These are phyloP conservation scores for Xylariaceae sp. DNA, from an alignment of 2,329 filamentous ascomycete genomes.

Conservation along the genomic window DNA sequence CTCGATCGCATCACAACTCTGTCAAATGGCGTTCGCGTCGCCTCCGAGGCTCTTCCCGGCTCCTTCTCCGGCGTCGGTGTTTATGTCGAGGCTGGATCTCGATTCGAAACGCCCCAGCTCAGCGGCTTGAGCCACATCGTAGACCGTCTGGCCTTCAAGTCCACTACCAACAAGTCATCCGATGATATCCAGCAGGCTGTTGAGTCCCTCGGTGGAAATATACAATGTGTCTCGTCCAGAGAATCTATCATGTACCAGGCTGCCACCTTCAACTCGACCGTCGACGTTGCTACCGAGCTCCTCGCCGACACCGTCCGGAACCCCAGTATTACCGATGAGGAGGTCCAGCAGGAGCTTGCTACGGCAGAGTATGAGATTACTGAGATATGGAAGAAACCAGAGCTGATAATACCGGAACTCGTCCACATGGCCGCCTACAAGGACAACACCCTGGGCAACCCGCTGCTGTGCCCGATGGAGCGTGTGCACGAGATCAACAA, in stretches of 20 bases:
- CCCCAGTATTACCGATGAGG: slow-evolving; percentile 78
- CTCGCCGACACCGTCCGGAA: slow-evolving; percentile 92
- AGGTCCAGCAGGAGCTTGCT: slow-evolving; percentile 81
- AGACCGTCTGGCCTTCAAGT: slow-evolving; percentile 93
- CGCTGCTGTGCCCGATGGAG: slow-evolving; percentile 85
- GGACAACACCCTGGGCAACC: slow-evolving; percentile 94
- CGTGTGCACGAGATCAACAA: slow-evolving; percentile 72
- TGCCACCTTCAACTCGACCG: slow-evolving; percentile 92
- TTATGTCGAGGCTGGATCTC: slow-evolving; percentile 91
- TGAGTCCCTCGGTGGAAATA: slow-evolving; percentile 88
- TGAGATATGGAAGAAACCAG: slow-evolving; percentile 97
- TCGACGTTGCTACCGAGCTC: slow-evolving; percentile 76
- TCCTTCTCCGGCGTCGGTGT: slow-evolving; percentile 94
- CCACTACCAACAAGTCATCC: slow-evolving; percentile 66
- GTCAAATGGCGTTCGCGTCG: slow-evolving; percentile 88
- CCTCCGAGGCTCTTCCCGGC: slow-evolving; percentile 89
- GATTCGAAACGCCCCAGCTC: slow-evolving; percentile 83
- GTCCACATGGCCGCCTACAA: slow-evolving; percentile 95
- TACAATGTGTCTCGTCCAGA: slow-evolving; percentile 92
- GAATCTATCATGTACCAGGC: slow-evolving; percentile 99
- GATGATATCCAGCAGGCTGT: slow-evolving; percentile 87
- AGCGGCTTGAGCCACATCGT: slow-evolving; percentile 94
- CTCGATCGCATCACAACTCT: slow-evolving; percentile 86
- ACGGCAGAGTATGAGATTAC: slow-evolving; percentile 94
- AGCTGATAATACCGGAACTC: slow-evolving; percentile 90